A percentile compares a stretch with the other conserved stretches of the same genome.
These are phyloP conservation scores for Aspergillus brasiliensis DNA, from an alignment of 2,329 filamentous ascomycete genomes.

Conservation along the genomic window DNA sequence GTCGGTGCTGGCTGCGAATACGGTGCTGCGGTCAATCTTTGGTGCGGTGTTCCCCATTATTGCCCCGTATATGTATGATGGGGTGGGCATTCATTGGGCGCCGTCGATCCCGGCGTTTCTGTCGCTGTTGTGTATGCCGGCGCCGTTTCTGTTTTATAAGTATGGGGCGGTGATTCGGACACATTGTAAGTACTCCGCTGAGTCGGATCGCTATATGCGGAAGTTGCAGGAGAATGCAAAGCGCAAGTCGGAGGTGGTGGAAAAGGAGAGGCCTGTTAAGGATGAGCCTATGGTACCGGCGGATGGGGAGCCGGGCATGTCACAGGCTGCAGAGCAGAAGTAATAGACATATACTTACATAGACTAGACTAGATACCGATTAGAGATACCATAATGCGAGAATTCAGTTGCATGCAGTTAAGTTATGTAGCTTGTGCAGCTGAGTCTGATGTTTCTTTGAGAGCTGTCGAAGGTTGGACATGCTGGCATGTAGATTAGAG, in stretches of 20 bases:
- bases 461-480: no score
- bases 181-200: neutral
- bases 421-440: no score
- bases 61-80: neutral
- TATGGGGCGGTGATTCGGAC: neutral
- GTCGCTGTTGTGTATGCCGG: slow-evolving; percentile 4
- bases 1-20: slow-evolving; percentile 5
- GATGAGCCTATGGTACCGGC: neutral
- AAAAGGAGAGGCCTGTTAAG: neutral
- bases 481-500: no score
- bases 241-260: neutral
- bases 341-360: neutral
- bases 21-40: neutral
- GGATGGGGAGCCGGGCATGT: neutral
- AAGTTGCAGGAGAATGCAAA: slow-evolving; percentile 2
- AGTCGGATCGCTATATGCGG: slow-evolving; percentile 2
- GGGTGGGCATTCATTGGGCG: slow-evolving; percentile 3
- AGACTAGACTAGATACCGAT: neutral
- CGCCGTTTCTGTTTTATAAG: slow-evolving; percentile 2
- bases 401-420: no score
- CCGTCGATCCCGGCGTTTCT: neutral
- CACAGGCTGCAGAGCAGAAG: neutral
- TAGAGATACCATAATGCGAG: no score
- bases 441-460: no score
- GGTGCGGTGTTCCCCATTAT: slow-evolving; percentile 1